Conservation (phyloP, 2,329 filamentous ascomycete species). For the Exserohilum rostratum region DNA sequence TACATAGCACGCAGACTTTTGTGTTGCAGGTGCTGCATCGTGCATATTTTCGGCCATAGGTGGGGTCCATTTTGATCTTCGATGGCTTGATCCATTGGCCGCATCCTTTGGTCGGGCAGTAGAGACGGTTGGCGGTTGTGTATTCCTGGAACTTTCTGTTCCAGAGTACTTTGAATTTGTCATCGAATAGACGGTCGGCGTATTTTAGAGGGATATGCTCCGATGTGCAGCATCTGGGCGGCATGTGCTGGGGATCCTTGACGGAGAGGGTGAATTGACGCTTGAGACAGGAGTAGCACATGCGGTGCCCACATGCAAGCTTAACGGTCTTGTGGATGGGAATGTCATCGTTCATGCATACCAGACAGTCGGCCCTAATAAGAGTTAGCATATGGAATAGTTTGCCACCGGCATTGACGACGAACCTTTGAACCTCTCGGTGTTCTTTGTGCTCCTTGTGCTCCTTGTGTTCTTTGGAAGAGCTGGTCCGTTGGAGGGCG, state of each 20-base stretch:
- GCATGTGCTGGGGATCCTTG: constrained; percentile 80
- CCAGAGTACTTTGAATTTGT: constrained; percentile 77
- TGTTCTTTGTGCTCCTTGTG: background rate
- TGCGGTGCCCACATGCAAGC: constrained; percentile 78
- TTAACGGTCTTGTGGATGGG: constrained; percentile 68
- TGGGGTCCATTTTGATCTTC: constrained; percentile 64
- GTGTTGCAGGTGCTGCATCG: constrained; percentile 74
- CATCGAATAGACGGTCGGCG: constrained; percentile 76
- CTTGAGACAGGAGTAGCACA: constrained; percentile 79
- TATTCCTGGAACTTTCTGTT: constrained; percentile 81
- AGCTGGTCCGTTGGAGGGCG: constrained; percentile 30
- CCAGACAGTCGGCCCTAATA: constrained; percentile 71
- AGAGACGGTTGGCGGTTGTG: constrained; percentile 74
- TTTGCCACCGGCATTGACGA: constrained; percentile 17
- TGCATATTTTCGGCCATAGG: constrained; percentile 65
- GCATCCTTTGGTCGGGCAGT: constrained; percentile 75
- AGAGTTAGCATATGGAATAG: constrained; percentile 16
- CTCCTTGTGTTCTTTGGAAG: constrained; percentile 31
- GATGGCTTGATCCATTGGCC: constrained; percentile 80
- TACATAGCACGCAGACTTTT: constrained; percentile 76
- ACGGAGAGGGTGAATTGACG: constrained; percentile 77
- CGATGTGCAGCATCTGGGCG: constrained; percentile 77
- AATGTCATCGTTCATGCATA: constrained; percentile 72
- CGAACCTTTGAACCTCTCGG: background rate
- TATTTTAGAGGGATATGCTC: constrained; percentile 76